phyloP scores from a whole-genome alignment of 176 grass and related monocot species.

The Poa pratensis region DNA sequence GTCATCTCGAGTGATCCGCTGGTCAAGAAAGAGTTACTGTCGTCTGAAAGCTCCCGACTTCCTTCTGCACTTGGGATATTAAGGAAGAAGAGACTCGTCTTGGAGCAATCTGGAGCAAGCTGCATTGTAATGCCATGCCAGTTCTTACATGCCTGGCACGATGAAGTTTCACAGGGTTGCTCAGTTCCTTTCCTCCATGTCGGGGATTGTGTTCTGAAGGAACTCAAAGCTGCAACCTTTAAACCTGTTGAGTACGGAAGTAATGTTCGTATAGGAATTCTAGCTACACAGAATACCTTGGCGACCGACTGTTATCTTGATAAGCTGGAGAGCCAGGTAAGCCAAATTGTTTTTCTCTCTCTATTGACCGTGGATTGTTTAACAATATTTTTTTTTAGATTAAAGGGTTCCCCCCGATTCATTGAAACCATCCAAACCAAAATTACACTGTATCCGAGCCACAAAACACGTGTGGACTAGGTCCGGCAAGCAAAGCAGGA shows the following conservation, averaged over 20 bases:
- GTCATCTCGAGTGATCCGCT: constrained; percentile 60
- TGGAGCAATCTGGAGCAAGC: constrained; percentile 70
- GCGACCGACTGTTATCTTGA: constrained; percentile 48
- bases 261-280: constrained; percentile 71
- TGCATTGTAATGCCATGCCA: constrained; percentile 89
- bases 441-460: no score
- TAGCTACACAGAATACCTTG: constrained; percentile 43
- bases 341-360: constrained; percentile 1
- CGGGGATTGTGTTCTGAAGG: constrained; percentile 64
- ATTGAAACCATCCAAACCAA: no score
- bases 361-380: background rate
- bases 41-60: constrained; percentile 15
- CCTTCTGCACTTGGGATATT: constrained; percentile 59
- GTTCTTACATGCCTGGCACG: constrained; percentile 62
- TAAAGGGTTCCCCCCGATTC: no score
- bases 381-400: no score
- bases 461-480: no score
- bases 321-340: constrained; percentile 68
- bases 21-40: constrained; percentile 43
- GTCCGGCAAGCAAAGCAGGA: no score
- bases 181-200: constrained; percentile 65
- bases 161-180: constrained; percentile 64
- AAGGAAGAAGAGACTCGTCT: constrained; percentile 52
- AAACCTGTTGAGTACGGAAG: constrained; percentile 78
- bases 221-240: constrained; percentile 62